Evolutionary conservation across 2,329 filamentous ascomycete genomes (phyloP), one percentile per base, ranked within the genome.

Genomic region (Cercospora sp.): DNA sequence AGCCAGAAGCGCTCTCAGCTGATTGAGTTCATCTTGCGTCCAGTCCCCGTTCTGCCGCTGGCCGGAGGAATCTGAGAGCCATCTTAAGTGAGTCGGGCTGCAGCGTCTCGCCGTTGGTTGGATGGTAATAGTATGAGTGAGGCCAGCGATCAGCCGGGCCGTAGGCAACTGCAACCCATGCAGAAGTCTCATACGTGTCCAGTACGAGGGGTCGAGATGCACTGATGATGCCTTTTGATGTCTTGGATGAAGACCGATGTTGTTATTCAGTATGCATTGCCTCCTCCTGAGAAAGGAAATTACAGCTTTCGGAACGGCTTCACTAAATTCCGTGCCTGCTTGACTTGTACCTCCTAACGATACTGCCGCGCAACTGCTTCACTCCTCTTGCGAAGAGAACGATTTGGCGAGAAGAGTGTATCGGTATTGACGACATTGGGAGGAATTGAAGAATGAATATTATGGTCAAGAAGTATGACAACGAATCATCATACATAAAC

Each of bases 11-110:
- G 62, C 33, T 23, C 62, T 42, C 31, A 64, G 23, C 30, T 40
- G 40, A 18, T 59, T 26, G 20, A 64, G 51, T 18, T 64, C 31
- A 13, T 58, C 51, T 58, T 64, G 30, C 23, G 62, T 58, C 62
- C 62, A 64, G 16, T 59, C 30, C 10, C 28, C 55, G 13, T 12
- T 59, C 55, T 12, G 55, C 31, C 28, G 28, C 55, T 59, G 16
- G 10, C 31, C 16, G n/a, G 55, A 59, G 55, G 48, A 55, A 55
- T 23, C 13, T 3, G 23, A 16, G 10, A 55, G 48, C 48, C 48
- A 26, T 28, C 48, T 55, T 30, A 26, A 28, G 7, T 55, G 48
- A 28, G 26, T 16, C 13, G 23, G 20, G 48, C 48, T 55, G 48
- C 20, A 55, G 23, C 6, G 26, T 55, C 48, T 55, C 26, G 48